Evolutionary conservation across 108 stramenopile species (phyloP).

Genomic region (Craspedostauros australis): DNA sequence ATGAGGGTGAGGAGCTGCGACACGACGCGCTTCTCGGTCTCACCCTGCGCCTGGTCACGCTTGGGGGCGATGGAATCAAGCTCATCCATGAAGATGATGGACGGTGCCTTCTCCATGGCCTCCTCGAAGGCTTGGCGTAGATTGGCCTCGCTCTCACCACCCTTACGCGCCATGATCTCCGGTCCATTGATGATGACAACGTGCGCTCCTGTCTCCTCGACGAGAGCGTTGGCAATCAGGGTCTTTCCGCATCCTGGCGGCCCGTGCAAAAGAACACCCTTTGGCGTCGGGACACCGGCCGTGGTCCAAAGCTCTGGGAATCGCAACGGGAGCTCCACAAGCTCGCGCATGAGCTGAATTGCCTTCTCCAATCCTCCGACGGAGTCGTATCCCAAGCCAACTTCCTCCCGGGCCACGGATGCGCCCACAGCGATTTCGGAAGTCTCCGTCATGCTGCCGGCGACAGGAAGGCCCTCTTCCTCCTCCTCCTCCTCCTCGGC

Average conservation of each 20-base stretch:
- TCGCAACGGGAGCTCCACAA: constrained; percentile 92
- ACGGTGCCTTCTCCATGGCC: constrained; percentile 82
- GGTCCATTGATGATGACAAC: constrained; percentile 96
- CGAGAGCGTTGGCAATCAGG: constrained; percentile 91
- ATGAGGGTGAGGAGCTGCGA: constrained; percentile 96
- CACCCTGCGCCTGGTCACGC: constrained; percentile 94
- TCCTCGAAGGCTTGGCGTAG: constrained; percentile 95
- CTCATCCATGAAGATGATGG: constrained; percentile 99
- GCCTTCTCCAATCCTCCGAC: constrained; percentile 92
- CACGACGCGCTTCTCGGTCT: constrained; percentile 94
- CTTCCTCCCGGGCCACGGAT: constrained; percentile 49
- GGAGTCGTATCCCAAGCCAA: constrained; percentile 92
- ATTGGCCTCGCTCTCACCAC: constrained; percentile 96
- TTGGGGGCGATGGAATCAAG: constrained; percentile 97
- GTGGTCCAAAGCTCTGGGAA: constrained; percentile 94
- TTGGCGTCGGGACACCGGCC: constrained; percentile 93
- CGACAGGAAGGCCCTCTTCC: constrained; percentile 38
- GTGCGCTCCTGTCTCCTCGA: constrained; percentile 94
- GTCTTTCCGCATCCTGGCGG: constrained; percentile 99
- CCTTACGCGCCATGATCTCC: constrained; percentile 94
- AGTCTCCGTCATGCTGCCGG: constrained; percentile 47
- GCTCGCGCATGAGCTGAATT: constrained; percentile 85
- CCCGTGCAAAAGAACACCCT: constrained; percentile 94
- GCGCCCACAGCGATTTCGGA: constrained; percentile 58
- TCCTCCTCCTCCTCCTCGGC: constrained; percentile 14